phyloP scores from a whole-genome alignment of 2,329 filamentous ascomycete species.

The Neofusicoccum umdonicola region DNA sequence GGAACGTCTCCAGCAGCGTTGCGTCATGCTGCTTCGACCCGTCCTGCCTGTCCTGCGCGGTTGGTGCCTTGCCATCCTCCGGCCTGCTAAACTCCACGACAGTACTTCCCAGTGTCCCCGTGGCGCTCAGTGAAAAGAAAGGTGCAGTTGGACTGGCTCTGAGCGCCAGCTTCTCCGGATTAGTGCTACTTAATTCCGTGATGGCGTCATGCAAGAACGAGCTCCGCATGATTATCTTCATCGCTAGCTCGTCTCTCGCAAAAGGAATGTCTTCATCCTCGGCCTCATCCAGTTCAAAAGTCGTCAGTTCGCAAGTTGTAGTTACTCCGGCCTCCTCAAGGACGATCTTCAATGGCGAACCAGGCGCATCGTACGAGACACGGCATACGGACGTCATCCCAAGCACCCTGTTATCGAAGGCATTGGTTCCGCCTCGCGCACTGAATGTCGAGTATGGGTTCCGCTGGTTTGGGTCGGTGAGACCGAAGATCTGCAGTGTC shows the following conservation, averaged over 20 bases:
- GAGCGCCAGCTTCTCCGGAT: slow-evolving; percentile 70
- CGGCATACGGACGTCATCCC: slow-evolving; percentile 85
- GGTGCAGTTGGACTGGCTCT: slow-evolving; percentile 44
- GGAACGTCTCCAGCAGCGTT: slow-evolving; percentile 69
- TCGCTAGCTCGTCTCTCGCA: slow-evolving; percentile 71
- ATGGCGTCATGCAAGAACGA: slow-evolving; percentile 70
- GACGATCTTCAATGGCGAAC: slow-evolving; percentile 77
- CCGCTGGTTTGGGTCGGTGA: slow-evolving; percentile 42
- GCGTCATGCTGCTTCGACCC: slow-evolving; percentile 10
- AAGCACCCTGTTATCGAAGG: slow-evolving; percentile 79
- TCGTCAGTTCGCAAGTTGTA: slow-evolving; percentile 85
- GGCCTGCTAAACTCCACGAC: slow-evolving; percentile 58
- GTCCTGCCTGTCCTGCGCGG: background rate
- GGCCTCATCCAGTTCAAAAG: slow-evolving; percentile 64
- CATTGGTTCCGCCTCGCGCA: slow-evolving; percentile 54
- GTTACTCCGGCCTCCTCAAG: slow-evolving; percentile 83
- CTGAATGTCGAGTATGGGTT: slow-evolving; percentile 25
- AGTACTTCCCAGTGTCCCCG: slow-evolving; percentile 59
- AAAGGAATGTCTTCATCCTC: slow-evolving; percentile 79
- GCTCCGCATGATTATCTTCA: slow-evolving; percentile 94
- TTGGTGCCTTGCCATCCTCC: background rate
- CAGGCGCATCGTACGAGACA: slow-evolving; percentile 71
- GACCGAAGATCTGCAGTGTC: slow-evolving; percentile 90
- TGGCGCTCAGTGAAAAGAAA: slow-evolving; percentile 66
- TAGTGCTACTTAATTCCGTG: slow-evolving; percentile 65